phyloP scores from a whole-genome alignment of 2,329 filamentous ascomycete species.

The Penicillium sp. region DNA sequence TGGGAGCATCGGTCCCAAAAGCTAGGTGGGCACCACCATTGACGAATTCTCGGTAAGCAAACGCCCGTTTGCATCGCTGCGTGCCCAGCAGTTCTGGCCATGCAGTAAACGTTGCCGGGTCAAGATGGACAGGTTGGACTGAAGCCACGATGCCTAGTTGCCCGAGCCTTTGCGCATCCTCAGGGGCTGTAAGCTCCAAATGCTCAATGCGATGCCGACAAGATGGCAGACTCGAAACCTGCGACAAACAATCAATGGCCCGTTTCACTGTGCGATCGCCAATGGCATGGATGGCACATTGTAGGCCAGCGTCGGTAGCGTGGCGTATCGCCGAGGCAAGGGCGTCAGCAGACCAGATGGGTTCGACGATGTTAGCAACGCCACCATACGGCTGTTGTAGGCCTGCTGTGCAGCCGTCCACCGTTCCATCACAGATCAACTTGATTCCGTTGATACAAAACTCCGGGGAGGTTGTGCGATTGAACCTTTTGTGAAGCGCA shows the following conservation, averaged over 20 bases:
- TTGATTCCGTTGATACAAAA: slow-evolving; percentile 49
- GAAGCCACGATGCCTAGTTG: slow-evolving; percentile 45
- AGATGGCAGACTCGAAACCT: slow-evolving; percentile 22
- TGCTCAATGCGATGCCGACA: slow-evolving; percentile 51
- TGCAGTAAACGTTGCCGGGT: slow-evolving; percentile 47
- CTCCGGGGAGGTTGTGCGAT: slow-evolving; percentile 40
- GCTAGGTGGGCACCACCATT: slow-evolving; percentile 43
- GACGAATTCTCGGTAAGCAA: slow-evolving; percentile 49
- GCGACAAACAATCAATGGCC: slow-evolving; percentile 38
- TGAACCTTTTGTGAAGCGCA: slow-evolving; percentile 40
- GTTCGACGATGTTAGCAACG: slow-evolving; percentile 36
- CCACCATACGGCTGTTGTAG: slow-evolving; percentile 38
- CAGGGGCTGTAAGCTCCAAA: slow-evolving; percentile 47
- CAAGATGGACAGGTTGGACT: slow-evolving; percentile 39
- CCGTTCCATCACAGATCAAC: slow-evolving; percentile 49
- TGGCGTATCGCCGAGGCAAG: slow-evolving; percentile 43
- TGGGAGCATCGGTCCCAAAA: slow-evolving; percentile 50
- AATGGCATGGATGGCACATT: slow-evolving; percentile 51
- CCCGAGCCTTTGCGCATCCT: slow-evolving; percentile 46
- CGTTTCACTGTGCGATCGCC: slow-evolving; percentile 47
- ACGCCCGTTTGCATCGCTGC: slow-evolving; percentile 45
- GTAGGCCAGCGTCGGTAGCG: slow-evolving; percentile 44
- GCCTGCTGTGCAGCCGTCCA: slow-evolving; percentile 44
- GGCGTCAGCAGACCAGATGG: slow-evolving; percentile 45
- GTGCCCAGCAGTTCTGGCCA: slow-evolving; percentile 46